Percentiles rank a stretch among this genome's conserved stretches.
phyloP scores from a whole-genome alignment of 176 grass and related monocot genomes.

The Aechmea fasciata region DNA sequence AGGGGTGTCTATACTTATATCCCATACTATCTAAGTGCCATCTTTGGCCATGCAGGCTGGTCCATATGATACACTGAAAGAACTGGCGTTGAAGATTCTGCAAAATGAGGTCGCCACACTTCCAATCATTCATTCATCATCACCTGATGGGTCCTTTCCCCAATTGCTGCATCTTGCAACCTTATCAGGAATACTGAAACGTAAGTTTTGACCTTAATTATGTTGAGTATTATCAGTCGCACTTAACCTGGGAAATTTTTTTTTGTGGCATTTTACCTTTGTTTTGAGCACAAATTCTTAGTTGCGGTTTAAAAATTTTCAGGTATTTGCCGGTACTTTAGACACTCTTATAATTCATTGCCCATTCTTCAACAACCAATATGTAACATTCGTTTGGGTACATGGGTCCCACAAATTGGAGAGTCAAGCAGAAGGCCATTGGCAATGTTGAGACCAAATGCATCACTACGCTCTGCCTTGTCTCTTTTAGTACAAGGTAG shows the following conservation, averaged over 20 bases:
- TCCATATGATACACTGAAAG: constrained; percentile 81
- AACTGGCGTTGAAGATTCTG: constrained; percentile 78
- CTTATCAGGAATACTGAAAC: constrained; percentile 94
- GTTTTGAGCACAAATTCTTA: constrained; percentile 3
- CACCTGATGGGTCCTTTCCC: constrained; percentile 84
- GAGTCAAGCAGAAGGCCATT: constrained; percentile 58
- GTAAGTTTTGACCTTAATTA: constrained; percentile 28
- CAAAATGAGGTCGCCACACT: constrained; percentile 71
- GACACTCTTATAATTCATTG: constrained; percentile 69
- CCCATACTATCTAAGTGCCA: neutral
- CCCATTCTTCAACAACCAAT: constrained; percentile 84
- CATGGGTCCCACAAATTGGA: constrained; percentile 79
- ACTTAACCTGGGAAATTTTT: constrained; percentile 1
- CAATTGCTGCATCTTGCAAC: constrained; percentile 93
- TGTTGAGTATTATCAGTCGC: neutral
- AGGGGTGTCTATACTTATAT: no score
- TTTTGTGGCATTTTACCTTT: neutral
- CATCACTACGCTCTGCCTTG: constrained; percentile 69
- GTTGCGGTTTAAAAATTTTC: constrained; percentile 9
- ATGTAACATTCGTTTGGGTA: constrained; percentile 72
- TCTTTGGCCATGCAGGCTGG: constrained; percentile 32
- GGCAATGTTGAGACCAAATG: constrained; percentile 54
- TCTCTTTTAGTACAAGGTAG: constrained; percentile 82
- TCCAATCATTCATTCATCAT: constrained; percentile 68
- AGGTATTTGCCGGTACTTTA: constrained; percentile 98